Conservation (phyloP, 106 monocot genomes). For the Dendrobium officinale region DNA sequence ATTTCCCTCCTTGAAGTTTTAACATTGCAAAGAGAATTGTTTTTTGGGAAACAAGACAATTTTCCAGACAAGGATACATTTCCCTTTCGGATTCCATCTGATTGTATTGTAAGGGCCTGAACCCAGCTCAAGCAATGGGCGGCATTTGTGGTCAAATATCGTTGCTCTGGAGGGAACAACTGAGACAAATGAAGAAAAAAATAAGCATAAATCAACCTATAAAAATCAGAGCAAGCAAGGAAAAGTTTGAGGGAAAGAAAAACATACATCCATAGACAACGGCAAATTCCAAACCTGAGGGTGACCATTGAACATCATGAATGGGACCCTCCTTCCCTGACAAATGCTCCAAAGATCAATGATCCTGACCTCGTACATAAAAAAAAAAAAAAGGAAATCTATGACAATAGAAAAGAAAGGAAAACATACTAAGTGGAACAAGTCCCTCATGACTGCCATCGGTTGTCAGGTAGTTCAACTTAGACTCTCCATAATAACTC, state of each 20-base stretch:
- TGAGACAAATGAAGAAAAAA: conserved; percentile 30
- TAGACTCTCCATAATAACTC: conserved; percentile 99
- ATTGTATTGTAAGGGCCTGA: conserved; percentile 91
- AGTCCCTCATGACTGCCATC: conserved; percentile 86
- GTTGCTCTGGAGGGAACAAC: conserved; percentile 93
- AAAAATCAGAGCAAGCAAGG: background rate
- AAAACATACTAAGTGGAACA: conserved; percentile 65
- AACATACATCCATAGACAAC: conserved; percentile 94
- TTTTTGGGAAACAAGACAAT: background rate
- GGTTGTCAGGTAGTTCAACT: conserved; percentile 86
- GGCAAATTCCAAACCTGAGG: conserved; percentile 78
- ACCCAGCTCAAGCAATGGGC: conserved; percentile 79
- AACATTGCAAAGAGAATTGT: background rate
- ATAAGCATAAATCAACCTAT: conserved; percentile 2
- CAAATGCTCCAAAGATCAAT: conserved; percentile 9
- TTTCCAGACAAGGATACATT: conserved; percentile 71
- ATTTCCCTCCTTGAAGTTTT: background rate
- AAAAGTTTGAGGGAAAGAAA: background rate
- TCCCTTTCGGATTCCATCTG: conserved; percentile 94
- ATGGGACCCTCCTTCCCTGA: conserved; percentile 94
- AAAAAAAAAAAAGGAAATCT: background rate
- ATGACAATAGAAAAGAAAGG: conserved; percentile 3
- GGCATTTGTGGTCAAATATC: conserved; percentile 85
- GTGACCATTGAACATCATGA: conserved; percentile 96
- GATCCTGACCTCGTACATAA: background rate